Evolutionary conservation across 495 filamentous ascomycete genomes (phyloP).

Genomic region (Echria macrotheca): DNA sequence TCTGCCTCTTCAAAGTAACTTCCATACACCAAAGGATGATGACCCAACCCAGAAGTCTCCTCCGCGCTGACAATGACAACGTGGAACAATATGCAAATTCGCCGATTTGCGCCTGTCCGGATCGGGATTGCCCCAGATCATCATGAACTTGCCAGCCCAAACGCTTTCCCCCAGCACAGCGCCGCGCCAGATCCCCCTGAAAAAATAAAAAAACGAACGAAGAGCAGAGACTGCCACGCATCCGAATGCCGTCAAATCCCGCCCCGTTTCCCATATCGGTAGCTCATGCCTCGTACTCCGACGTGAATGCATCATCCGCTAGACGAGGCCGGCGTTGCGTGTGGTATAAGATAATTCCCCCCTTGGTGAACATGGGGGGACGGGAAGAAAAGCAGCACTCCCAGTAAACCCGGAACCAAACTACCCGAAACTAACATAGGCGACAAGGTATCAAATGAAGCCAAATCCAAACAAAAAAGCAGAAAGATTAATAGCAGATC

Average conservation of each 20-base stretch:
- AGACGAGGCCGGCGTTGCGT: constrained; percentile 2
- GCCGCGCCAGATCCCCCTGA: not conserved
- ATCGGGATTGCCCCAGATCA: too few relatives aligned
- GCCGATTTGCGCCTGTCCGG: too few relatives aligned
- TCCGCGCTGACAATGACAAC: too few relatives aligned
- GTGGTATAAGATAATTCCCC: constrained; percentile 11
- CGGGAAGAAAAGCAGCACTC: constrained; percentile 6
- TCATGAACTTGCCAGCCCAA: too few relatives aligned
- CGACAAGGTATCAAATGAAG: constrained; percentile 33
- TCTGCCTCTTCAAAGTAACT: too few relatives aligned
- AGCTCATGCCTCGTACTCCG: constrained; percentile 15
- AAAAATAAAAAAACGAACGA: too few relatives aligned
- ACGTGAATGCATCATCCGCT: constrained; percentile 11
- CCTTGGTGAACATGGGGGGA: not conserved
- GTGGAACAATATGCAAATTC: too few relatives aligned
- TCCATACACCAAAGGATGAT: too few relatives aligned
- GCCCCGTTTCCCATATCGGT: not conserved
- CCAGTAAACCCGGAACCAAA: not conserved
- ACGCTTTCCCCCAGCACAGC: too few relatives aligned
- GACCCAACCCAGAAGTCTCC: too few relatives aligned
- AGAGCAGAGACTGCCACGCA: too few relatives aligned
- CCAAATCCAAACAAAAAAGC: not conserved
- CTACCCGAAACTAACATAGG: constrained; percentile 6
- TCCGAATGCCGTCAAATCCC: not conserved
- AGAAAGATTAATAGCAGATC: not conserved